Base-by-base conservation (phyloP, 805 yeast species). In the Barnettozyma botsteinii region DNA sequence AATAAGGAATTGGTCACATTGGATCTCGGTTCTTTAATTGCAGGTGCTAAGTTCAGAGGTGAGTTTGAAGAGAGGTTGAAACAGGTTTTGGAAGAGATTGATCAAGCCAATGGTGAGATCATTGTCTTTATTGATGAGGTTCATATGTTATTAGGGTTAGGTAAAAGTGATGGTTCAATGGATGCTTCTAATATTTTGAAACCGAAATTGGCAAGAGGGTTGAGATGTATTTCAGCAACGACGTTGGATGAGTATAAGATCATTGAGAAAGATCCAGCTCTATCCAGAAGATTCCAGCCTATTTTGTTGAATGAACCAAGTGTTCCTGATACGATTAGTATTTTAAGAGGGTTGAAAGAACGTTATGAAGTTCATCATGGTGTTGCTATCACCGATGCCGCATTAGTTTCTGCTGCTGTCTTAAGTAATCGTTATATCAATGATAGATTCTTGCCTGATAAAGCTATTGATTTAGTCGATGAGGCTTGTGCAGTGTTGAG, bases 351-450 rank as follows among this genome's bases (percentile, higher is more conserved):
- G 4, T 71, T 91, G 54, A 89, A 91, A 59, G 98, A 91, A 56
- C 75, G 84, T 46, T 91, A 91, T 59, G 98, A 91, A 57, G 96
- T 91, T 3, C 98, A 91, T 55, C 98, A 91, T 56, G 98, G 98
- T 65, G 98, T 91, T 7, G 76, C 96, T 48, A 86, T 91, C 43
- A 75, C 91, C 4, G 98, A 91, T 57, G 75, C 88, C 35, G 96
- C 98, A 0, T 69, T 91, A 41, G 97, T 91, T 2, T 84, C 96
- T 0, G 96, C 98, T 11, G 96, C 96, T 0, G 80, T 85, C 7
- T 77, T 89, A 56, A 79, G 94, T 35, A 85, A 87, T 56, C 73
- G 98, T 48, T 91, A 91, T 59, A 85, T 91, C 41, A 84, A 94
- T 3, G 97, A 91, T 59, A 66, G 98, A 40, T 88, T 79, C 54